Percentiles rank a stretch among this genome's conserved stretches.
These are phyloP conservation scores for Dendrocalamus sinicus DNA, from an alignment of 176 grass and related monocot genomes.

Conservation along the genomic window DNA sequence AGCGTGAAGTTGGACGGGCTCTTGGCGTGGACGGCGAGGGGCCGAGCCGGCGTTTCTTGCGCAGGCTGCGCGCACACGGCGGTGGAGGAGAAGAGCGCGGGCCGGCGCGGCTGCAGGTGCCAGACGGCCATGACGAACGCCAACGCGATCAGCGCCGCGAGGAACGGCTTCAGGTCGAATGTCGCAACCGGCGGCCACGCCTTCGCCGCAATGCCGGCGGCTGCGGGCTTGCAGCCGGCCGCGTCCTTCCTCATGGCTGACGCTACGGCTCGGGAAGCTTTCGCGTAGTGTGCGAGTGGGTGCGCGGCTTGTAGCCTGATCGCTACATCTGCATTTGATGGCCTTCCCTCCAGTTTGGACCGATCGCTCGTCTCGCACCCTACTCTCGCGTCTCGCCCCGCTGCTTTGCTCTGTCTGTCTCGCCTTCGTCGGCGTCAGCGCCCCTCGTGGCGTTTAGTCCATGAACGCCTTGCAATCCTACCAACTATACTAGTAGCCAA, in stretches of 20 bases:
- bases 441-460: neutral
- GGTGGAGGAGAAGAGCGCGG: neutral
- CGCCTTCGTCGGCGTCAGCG: too few relatives aligned
- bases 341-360: too few relatives aligned
- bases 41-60: neutral
- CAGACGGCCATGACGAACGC: neutral
- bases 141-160: neutral
- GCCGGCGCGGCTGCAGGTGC: neutral
- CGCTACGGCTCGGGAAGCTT: neutral
- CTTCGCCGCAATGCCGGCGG: neutral
- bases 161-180: neutral
- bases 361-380: neutral
- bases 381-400: neutral
- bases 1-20: neutral
- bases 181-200: neutral
- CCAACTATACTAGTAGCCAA: neutral
- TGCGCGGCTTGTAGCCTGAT: too few relatives aligned
- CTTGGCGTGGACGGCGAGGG: too few relatives aligned
- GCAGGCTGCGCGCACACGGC: neutral
- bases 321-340: too few relatives aligned
- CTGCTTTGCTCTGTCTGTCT: too few relatives aligned
- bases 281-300: neutral
- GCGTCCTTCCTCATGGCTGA: neutral
- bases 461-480: neutral
- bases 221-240: too few relatives aligned